A percentile compares a stretch with the other conserved stretches of the same genome.
Evolutionary conservation across 2,329 filamentous ascomycete species (phyloP).

Genomic region (Aspergillus spinulosporus): DNA sequence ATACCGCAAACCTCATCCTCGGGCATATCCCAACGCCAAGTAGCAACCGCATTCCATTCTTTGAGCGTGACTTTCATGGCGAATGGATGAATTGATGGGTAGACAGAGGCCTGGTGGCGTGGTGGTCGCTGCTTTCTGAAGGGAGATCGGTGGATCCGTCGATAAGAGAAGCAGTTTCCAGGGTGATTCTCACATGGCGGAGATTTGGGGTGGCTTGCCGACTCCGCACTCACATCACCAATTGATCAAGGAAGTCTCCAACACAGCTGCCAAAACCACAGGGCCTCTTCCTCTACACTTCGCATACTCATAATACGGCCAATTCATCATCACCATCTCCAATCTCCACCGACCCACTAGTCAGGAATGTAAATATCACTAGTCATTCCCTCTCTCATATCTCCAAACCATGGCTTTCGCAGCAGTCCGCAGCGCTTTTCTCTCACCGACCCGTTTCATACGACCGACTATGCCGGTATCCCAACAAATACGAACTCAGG

Average conservation of each 20-base stretch:
- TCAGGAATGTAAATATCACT: constrained; percentile 32
- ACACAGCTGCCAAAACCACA: constrained; percentile 6
- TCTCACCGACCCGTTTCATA: constrained; percentile 26
- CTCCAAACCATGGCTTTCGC: constrained; percentile 36
- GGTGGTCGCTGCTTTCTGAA: neutral
- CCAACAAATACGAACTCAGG: constrained; percentile 31
- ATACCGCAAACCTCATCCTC: constrained; percentile 98
- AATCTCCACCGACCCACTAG: constrained; percentile 1
- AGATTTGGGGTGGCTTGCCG: constrained; percentile 6
- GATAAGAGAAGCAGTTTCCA: constrained; percentile 11
- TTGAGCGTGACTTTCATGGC: constrained; percentile 93
- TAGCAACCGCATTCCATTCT: constrained; percentile 90
- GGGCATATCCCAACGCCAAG: constrained; percentile 96
- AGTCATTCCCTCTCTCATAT: constrained; percentile 11
- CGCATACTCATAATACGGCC: neutral
- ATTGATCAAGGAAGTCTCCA: constrained; percentile 5
- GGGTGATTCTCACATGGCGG: constrained; percentile 4
- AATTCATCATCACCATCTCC: constrained; percentile 6
- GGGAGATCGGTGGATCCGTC: constrained; percentile 3
- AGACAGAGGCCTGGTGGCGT: neutral
- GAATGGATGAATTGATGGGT: neutral
- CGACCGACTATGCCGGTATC: constrained; percentile 31
- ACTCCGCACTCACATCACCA: constrained; percentile 17
- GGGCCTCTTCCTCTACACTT: neutral
- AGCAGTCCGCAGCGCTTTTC: constrained; percentile 33